phyloP scores from a whole-genome alignment of 768 basidiomycete species.

The Panaeolus papilionaceus region DNA sequence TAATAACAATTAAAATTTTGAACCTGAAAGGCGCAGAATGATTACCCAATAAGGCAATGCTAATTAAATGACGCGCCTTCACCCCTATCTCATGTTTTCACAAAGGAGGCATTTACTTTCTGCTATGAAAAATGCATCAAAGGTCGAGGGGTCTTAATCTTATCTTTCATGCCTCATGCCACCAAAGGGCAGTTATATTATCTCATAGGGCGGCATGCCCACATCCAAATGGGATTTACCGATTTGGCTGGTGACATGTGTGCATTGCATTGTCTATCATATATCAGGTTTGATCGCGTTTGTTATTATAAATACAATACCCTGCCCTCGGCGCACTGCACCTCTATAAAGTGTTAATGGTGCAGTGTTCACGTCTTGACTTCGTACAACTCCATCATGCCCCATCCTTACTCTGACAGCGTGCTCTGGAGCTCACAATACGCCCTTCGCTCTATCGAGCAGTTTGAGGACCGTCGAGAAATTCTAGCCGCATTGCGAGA shows the following conservation, averaged over 20 bases:
- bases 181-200: neutral
- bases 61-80: no score
- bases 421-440: neutral
- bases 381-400: constrained; percentile 1
- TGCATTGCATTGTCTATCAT: constrained; percentile 6
- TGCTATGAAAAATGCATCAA: neutral
- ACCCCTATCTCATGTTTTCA: neutral
- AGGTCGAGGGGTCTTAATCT: neutral
- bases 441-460: neutral
- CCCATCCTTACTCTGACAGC: neutral
- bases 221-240: neutral
- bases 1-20: no score
- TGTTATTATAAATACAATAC: neutral
- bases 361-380: neutral
- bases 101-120: neutral
- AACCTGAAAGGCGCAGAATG: no score
- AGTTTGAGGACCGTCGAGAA: neutral
- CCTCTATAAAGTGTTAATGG: neutral
- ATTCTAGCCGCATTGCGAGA: constrained; percentile 3
- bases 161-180: neutral
- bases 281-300: neutral
- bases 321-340: neutral
- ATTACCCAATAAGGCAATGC: no score
- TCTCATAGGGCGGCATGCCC: neutral
- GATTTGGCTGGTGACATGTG: neutral